Evolutionary conservation across 2,329 filamentous ascomycete genomes (phyloP).

Genomic region (Blumeria graminis): DNA sequence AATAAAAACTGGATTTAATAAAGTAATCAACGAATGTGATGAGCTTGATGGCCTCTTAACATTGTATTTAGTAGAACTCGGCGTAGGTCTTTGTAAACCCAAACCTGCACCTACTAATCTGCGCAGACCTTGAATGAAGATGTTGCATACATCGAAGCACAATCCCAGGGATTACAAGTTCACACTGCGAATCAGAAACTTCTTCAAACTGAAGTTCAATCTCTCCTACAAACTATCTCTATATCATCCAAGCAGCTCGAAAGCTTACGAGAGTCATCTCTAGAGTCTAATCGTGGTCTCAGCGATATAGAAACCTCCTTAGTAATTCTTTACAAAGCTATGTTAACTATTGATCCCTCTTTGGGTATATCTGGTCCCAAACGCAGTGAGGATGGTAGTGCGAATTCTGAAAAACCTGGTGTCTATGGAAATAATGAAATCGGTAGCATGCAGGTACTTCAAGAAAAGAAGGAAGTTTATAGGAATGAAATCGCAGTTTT

Average conservation of each 20-base stretch:
- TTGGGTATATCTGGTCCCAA: slow-evolving; percentile 24
- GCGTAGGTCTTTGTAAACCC: slow-evolving; percentile 28
- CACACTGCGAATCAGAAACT: slow-evolving; percentile 94
- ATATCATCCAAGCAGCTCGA: slow-evolving; percentile 57
- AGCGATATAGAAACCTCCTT: slow-evolving; percentile 57
- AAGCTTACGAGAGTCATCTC: slow-evolving; percentile 45
- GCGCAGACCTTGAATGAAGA: slow-evolving; percentile 73
- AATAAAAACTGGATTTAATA: slow-evolving; percentile 66
- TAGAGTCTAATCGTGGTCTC: slow-evolving; percentile 47
- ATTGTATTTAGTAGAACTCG: slow-evolving; percentile 80
- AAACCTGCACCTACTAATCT: not conserved
- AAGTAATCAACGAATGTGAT: slow-evolving; percentile 83
- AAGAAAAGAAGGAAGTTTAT: slow-evolving; percentile 86
- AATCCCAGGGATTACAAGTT: slow-evolving; percentile 88
- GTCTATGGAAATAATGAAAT: slow-evolving; percentile 24
- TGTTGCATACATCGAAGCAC: slow-evolving; percentile 89
- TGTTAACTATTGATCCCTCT: slow-evolving; percentile 77
- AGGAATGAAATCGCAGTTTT: slow-evolving; percentile 52
- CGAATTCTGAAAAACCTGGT: slow-evolving; percentile 16
- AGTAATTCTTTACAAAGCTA: slow-evolving; percentile 68
- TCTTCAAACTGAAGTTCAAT: slow-evolving; percentile 64
- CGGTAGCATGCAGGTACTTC: slow-evolving; percentile 77
- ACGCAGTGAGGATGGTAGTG: slow-evolving; percentile 19
- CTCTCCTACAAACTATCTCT: slow-evolving; percentile 71
- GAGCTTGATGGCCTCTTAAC: slow-evolving; percentile 87